These are phyloP conservation scores for Arctostaphylos glauca DNA, from an alignment of 148 eudicot species.

Conservation along the genomic window DNA sequence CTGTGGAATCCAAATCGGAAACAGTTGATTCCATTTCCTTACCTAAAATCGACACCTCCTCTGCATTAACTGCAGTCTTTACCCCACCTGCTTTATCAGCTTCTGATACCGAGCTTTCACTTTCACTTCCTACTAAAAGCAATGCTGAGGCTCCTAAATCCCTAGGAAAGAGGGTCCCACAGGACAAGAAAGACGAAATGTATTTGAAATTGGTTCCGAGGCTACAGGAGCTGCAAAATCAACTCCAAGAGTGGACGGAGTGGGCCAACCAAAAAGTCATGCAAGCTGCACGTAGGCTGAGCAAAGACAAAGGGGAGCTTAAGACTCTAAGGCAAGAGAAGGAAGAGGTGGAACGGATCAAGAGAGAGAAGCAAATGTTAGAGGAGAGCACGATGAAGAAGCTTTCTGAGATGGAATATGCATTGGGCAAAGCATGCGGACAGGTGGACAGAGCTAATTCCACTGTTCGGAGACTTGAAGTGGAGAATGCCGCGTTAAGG, in stretches of 20 bases:
- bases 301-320: constrained; percentile 79
- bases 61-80: constrained; percentile 31
- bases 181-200: constrained; percentile 65
- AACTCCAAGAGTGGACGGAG: constrained; percentile 72
- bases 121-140: constrained; percentile 42
- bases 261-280: constrained; percentile 90
- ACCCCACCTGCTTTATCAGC: constrained; percentile 35
- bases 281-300: constrained; percentile 78
- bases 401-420: constrained; percentile 89
- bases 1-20: constrained; percentile 42
- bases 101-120: constrained; percentile 52
- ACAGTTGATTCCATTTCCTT: constrained; percentile 20
- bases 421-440: constrained; percentile 72
- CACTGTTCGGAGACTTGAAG: constrained; percentile 72
- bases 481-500: constrained; percentile 59
- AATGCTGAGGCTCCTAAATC: constrained; percentile 33
- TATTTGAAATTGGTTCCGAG: constrained; percentile 54
- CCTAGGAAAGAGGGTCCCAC: constrained; percentile 49
- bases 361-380: constrained; percentile 72
- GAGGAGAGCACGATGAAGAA: constrained; percentile 85
- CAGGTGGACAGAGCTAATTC: constrained; percentile 78
- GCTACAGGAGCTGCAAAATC: constrained; percentile 47
- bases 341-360: constrained; percentile 88
- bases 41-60: constrained; percentile 34
- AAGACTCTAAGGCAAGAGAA: constrained; percentile 75